These are phyloP conservation scores for Deinandra increscens DNA, from an alignment of 129 eudicot species.

Conservation along the genomic window DNA sequence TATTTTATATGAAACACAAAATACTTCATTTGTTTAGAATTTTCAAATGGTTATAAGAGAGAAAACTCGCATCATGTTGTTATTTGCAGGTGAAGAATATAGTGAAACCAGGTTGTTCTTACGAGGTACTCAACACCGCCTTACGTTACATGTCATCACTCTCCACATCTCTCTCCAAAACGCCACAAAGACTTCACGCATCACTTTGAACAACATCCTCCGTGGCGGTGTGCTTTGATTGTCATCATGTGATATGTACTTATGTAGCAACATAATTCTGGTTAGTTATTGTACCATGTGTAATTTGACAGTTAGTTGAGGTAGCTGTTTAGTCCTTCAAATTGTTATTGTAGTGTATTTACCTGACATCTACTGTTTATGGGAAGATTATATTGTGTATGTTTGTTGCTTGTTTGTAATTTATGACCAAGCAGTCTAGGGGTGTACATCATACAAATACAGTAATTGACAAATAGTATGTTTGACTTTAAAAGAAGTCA, in stretches of 20 bases:
- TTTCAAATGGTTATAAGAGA: not conserved
- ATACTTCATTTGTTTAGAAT: not conserved
- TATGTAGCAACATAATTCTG: not conserved
- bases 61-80: not conserved
- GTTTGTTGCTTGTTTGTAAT: no score
- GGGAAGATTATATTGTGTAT: no score
- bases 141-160: slow-evolving; percentile 44
- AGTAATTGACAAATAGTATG: not conserved
- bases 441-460: not conserved
- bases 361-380: not conserved
- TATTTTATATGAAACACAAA: not conserved
- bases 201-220: slow-evolving; percentile 38
- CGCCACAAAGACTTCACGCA: slow-evolving; percentile 35
- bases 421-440: no score
- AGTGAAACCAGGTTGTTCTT: slow-evolving; percentile 53
- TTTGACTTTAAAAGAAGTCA: slow-evolving; percentile 15
- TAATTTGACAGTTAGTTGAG: not conserved
- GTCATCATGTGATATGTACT: not conserved
- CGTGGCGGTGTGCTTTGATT: not conserved
- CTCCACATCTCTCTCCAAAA: slow-evolving; percentile 29
- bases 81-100: slow-evolving; percentile 46
- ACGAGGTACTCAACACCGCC: slow-evolving; percentile 45
- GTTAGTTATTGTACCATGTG: not conserved
- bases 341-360: not conserved
- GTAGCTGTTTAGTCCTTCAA: not conserved